Conservation (phyloP, 495 filamentous ascomycete species). For the Penicillium odoratum region DNA sequence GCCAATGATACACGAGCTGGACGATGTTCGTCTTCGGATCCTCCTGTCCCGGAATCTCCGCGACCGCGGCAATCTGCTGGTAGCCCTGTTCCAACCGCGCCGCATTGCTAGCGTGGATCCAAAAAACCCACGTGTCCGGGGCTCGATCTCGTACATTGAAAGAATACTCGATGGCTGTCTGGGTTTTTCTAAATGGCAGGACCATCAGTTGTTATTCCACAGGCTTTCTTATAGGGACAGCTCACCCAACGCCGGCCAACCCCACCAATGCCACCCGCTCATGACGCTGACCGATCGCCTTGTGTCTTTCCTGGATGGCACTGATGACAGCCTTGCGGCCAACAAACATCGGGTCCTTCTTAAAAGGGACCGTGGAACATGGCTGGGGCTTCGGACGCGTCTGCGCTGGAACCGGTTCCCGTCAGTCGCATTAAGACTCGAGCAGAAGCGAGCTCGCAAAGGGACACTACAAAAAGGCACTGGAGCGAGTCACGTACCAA, state of each 20-base stretch:
- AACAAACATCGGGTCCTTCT: neutral
- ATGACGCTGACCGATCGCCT: slow-evolving; percentile 1
- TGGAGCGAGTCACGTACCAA: too few species aligned
- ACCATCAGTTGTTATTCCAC: neutral
- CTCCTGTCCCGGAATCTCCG: slow-evolving; percentile 23
- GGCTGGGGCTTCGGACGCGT: slow-evolving; percentile 4
- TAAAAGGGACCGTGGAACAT: neutral
- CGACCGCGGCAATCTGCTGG: slow-evolving; percentile 17
- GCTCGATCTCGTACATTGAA: slow-evolving; percentile 33
- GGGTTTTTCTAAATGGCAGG: slow-evolving; percentile 41
- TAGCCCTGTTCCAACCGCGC: slow-evolving; percentile 44
- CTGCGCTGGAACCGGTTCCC: slow-evolving; percentile 3
- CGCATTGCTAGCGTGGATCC: slow-evolving; percentile 32
- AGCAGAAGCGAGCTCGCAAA: too few species aligned
- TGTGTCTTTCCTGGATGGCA: slow-evolving; percentile 2
- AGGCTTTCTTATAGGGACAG: neutral
- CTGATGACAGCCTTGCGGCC: neutral
- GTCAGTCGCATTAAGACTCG: too few species aligned
- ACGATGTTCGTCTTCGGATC: slow-evolving; percentile 21
- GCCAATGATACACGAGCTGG: slow-evolving; percentile 20
- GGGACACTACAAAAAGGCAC: too few species aligned
- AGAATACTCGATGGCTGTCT: slow-evolving; percentile 52
- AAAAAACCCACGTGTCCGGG: slow-evolving; percentile 45
- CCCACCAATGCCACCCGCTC: slow-evolving; percentile 1
- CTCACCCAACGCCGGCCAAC: neutral